phyloP scores from a whole-genome alignment of 2,329 filamentous ascomycete species.

The Ophiocordyceps camponoti-rufipedis region DNA sequence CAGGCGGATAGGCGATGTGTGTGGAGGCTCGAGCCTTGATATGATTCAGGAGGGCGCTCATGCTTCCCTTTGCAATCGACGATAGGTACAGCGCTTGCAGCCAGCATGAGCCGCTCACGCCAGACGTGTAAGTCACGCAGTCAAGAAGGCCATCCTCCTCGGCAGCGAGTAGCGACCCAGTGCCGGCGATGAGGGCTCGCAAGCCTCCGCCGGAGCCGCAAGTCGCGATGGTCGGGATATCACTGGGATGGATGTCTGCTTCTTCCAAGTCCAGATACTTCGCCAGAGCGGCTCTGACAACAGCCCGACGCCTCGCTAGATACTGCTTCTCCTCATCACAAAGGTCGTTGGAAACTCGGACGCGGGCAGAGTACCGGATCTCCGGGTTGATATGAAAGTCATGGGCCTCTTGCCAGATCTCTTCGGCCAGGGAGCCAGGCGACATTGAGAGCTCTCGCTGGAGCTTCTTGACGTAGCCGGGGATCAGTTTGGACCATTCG shows the following conservation, averaged over 20 bases:
- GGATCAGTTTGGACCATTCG: constrained; percentile 62
- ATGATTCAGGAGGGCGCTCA: constrained; percentile 60
- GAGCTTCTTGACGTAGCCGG: constrained; percentile 62
- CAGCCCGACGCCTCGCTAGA: constrained; percentile 45
- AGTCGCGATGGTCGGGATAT: constrained; percentile 84
- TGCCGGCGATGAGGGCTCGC: constrained; percentile 74
- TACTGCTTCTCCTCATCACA: constrained; percentile 73
- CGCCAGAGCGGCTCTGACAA: constrained; percentile 57
- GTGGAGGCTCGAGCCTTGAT: constrained; percentile 69
- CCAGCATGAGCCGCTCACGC: constrained; percentile 94
- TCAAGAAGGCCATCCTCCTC: constrained; percentile 82
- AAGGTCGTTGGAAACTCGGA: constrained; percentile 64
- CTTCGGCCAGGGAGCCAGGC: constrained; percentile 72
- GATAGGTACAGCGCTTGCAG: constrained; percentile 67
- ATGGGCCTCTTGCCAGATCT: constrained; percentile 85
- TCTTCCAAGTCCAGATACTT: constrained; percentile 66
- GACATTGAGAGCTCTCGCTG: constrained; percentile 77
- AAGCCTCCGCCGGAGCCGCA: constrained; percentile 88
- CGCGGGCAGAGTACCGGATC: constrained; percentile 62
- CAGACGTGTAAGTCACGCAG: constrained; percentile 86
- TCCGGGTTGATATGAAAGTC: constrained; percentile 74
- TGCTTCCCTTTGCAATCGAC: constrained; percentile 50
- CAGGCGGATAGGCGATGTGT: constrained; percentile 84
- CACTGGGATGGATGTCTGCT: constrained; percentile 72
- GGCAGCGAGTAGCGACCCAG: constrained; percentile 70